Conservation (phyloP, 1,284 basidiomycete species). For the Coniferiporia sulphurascens region DNA sequence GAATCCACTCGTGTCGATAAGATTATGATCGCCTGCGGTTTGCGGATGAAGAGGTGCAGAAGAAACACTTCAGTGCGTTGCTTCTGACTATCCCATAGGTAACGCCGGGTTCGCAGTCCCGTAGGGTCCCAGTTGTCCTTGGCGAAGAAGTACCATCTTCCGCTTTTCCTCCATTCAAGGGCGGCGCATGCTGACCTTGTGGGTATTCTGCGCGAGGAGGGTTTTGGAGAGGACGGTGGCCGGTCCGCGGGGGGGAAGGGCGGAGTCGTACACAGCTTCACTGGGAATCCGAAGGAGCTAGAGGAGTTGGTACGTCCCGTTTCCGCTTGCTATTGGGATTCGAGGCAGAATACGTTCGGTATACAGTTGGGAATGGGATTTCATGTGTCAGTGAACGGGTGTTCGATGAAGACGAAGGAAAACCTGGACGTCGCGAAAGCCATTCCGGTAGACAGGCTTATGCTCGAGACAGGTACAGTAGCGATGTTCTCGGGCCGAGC, state of each 20-base stretch:
- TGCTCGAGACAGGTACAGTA: conserved; percentile 73
- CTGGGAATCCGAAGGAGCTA: conserved; percentile 65
- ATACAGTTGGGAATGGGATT: conserved; percentile 66
- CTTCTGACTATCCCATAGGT: background rate
- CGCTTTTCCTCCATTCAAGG: conserved; percentile 83
- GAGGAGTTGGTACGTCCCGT: conserved; percentile 55
- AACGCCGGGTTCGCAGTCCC: conserved; percentile 1
- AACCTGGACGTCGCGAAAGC: conserved; percentile 59
- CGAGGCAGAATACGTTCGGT: conserved; percentile 8
- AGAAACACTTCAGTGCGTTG: conserved; percentile 55
- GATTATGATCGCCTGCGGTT: conserved; percentile 85
- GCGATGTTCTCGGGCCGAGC: background rate
- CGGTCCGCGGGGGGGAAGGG: conserved; percentile 50
- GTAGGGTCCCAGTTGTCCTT: conserved; percentile 59
- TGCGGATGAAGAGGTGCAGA: conserved; percentile 59
- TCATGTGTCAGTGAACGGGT: conserved; percentile 76
- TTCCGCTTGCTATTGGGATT: background rate
- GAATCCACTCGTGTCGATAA: conserved; percentile 25
- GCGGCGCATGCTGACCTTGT: conserved; percentile 74
- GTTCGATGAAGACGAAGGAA: conserved; percentile 76
- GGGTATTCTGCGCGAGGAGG: conserved; percentile 60
- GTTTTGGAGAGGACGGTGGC: conserved; percentile 57
- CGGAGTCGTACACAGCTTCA: conserved; percentile 87
- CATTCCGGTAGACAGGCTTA: conserved; percentile 60
- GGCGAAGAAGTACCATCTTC: conserved; percentile 69